Evolutionary conservation across 75 land plant genomes (phyloP).

Genomic region (Sequoiadendron giganteum): DNA sequence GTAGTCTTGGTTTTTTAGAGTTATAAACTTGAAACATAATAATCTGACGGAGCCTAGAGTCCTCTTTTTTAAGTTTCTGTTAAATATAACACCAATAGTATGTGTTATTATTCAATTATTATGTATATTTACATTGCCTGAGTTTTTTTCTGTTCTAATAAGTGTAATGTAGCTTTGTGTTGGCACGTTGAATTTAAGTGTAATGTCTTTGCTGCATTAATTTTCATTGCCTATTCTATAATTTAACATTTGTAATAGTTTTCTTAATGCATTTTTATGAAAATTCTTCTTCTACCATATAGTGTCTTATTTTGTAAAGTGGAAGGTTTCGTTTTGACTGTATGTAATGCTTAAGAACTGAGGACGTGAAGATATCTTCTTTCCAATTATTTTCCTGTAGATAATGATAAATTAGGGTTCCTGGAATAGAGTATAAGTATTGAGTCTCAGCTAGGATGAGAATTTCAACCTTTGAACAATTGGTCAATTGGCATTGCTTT

Average conservation of each 20-base stretch:
- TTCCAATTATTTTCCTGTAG: neutral
- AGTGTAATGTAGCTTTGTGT: neutral
- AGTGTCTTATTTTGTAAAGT: neutral
- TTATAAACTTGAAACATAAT: neutral
- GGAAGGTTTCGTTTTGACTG: neutral
- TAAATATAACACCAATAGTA: neutral
- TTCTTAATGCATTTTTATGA: neutral
- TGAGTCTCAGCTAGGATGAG: neutral
- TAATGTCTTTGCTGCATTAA: neutral
- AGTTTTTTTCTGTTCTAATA: neutral
- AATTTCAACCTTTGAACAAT: neutral
- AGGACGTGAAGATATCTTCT: neutral
- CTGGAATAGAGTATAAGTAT: neutral
- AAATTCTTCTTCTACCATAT: neutral
- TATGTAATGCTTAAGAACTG: neutral
- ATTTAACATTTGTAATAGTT: neutral
- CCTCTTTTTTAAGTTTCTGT: neutral
- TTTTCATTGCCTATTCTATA: neutral
- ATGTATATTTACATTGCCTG: neutral
- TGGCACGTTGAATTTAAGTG: neutral
- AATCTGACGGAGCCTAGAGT: neutral
- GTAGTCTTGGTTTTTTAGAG: neutral
- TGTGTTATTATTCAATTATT: neutral
- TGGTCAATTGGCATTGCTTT: neutral
- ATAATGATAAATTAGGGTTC: neutral